Percentiles rank a stretch among this genome's conserved stretches.
Evolutionary conservation across 371 early-diverging fungal genomes (phyloP).

Genomic region (Haplosporangium sp.): DNA sequence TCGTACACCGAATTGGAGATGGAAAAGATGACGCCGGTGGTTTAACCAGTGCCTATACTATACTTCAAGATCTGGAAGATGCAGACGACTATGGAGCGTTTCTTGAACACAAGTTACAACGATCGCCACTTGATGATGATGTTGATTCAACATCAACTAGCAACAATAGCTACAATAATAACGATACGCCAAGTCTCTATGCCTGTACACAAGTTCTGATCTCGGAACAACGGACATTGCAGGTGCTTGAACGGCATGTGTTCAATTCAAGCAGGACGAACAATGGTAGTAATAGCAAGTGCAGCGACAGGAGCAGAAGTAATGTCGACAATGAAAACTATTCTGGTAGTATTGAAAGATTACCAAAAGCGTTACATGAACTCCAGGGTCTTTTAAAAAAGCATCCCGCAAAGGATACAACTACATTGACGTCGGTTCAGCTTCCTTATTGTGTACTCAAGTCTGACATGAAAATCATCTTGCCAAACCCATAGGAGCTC

Average conservation of each 20-base stretch:
- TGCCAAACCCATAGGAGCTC: no score
- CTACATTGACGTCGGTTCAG: background rate
- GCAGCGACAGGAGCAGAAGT: background rate
- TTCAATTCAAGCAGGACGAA: constrained; percentile 3
- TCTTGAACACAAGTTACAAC: constrained; percentile 3
- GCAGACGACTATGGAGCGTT: constrained; percentile 42
- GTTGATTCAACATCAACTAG: no score
- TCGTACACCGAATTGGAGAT: constrained; percentile 39
- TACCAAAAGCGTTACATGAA: background rate
- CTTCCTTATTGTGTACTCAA: constrained; percentile 11
- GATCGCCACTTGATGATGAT: background rate
- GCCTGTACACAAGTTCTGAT: constrained; percentile 35
- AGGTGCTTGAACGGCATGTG: constrained; percentile 17
- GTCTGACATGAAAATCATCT: constrained; percentile 26
- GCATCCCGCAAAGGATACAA: background rate
- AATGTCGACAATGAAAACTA: no score
- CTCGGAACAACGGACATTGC: constrained; percentile 18
- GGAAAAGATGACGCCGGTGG: constrained; percentile 48
- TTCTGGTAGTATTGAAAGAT: background rate
- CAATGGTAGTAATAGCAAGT: no score
- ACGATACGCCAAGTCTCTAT: constrained; percentile 16
- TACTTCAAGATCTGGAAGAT: constrained; percentile 32
- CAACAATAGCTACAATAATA: no score
- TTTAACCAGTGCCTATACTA: constrained; percentile 26
- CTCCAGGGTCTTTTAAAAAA: background rate